phyloP scores from a whole-genome alignment of 2,329 filamentous ascomycete genomes.

The Scorias spongiosa region DNA sequence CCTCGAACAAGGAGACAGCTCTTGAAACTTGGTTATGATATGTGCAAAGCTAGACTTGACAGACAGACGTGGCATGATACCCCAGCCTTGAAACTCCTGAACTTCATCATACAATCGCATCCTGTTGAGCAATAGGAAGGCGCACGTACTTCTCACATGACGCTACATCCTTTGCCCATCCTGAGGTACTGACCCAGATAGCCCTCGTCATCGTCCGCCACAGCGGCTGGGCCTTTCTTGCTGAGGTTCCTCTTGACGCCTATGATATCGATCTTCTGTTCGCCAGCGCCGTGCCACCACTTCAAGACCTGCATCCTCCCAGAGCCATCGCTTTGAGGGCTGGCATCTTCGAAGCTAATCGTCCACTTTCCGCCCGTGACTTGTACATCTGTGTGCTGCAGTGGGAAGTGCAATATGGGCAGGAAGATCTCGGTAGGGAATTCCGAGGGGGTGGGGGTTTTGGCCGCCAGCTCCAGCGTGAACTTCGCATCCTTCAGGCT shows the following conservation, averaged over 20 bases:
- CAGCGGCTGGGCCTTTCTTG: constrained; percentile 20
- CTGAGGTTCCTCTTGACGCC: constrained; percentile 49
- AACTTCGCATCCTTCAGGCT: constrained; percentile 70
- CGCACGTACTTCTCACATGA: constrained; percentile 22
- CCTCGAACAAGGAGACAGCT: no score
- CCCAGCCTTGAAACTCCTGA: background rate
- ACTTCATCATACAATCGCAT: background rate
- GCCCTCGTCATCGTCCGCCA: constrained; percentile 50
- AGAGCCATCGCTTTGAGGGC: constrained; percentile 41
- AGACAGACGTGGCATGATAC: no score
- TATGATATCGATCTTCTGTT: constrained; percentile 62
- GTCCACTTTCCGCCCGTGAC: constrained; percentile 83
- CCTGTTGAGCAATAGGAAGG: background rate
- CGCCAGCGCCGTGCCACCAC: constrained; percentile 87
- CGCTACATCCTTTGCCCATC: constrained; percentile 24
- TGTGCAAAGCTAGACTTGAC: no score
- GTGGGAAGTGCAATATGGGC: constrained; percentile 84
- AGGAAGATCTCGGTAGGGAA: constrained; percentile 70
- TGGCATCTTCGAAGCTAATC: constrained; percentile 55
- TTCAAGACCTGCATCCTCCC: constrained; percentile 55
- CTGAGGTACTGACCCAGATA: constrained; percentile 53
- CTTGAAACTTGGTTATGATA: no score
- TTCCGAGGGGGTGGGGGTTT: constrained; percentile 44
- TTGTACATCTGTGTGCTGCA: constrained; percentile 48
- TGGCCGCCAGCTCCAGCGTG: constrained; percentile 51